These are phyloP conservation scores for Gonium pectorale DNA, from an alignment of 139 green algal species.

Conservation along the genomic window DNA sequence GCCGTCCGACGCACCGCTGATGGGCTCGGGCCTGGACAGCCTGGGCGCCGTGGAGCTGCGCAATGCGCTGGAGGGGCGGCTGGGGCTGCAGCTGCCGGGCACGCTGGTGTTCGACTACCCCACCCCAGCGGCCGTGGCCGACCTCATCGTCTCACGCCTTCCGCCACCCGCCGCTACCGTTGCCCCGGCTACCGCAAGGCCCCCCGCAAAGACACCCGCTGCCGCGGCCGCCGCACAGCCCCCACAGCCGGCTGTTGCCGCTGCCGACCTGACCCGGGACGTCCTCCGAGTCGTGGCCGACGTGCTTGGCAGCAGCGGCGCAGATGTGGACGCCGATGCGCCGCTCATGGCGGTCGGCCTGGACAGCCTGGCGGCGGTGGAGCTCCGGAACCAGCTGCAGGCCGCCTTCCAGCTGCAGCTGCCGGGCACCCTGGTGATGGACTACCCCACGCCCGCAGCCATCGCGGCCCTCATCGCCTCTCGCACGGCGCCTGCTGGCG, in stretches of 20 bases:
- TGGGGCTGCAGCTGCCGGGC: constrained; percentile 52
- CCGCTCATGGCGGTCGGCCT: constrained; percentile 75
- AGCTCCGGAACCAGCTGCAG: constrained; percentile 73
- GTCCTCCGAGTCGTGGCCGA: constrained; percentile 6
- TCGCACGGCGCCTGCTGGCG: background rate
- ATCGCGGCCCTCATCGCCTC: constrained; percentile 8
- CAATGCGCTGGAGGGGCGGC: constrained; percentile 73
- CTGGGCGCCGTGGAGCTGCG: constrained; percentile 89
- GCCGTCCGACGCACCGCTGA: constrained; percentile 60
- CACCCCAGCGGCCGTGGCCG: constrained; percentile 60
- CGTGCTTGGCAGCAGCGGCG: constrained; percentile 54
- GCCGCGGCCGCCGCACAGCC: background rate
- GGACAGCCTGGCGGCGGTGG: constrained; percentile 72
- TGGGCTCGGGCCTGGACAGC: constrained; percentile 83
- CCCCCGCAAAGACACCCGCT: background rate
- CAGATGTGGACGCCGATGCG: constrained; percentile 56
- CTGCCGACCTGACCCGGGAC: background rate
- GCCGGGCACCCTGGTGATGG: constrained; percentile 77
- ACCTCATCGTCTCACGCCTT: constrained; percentile 10
- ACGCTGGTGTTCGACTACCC: constrained; percentile 88
- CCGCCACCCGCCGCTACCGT: background rate
- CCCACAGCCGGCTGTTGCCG: background rate
- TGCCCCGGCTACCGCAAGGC: background rate
- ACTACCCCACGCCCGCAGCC: constrained; percentile 73
- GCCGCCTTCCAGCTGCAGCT: constrained; percentile 60